Conservation (phyloP, 2,329 filamentous ascomycete genomes). For the Zymoseptoria passerinii region DNA sequence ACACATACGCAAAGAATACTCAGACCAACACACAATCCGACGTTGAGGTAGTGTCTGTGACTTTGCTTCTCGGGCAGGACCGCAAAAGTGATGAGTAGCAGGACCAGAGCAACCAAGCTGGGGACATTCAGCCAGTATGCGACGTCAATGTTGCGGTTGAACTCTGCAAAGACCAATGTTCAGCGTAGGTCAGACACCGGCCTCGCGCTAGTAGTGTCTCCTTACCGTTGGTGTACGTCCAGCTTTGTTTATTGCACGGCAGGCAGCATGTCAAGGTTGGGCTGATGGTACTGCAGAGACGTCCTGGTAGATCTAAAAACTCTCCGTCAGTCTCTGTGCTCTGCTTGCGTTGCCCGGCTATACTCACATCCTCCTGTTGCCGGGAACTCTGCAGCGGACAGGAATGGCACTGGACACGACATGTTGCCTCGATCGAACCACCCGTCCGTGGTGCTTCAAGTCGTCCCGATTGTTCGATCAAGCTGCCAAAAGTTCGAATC, state of each 20-base stretch:
- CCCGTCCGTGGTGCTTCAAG: not conserved
- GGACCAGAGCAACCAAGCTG: slow-evolving; percentile 60
- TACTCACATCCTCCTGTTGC: slow-evolving; percentile 58
- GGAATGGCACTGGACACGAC: slow-evolving; percentile 59
- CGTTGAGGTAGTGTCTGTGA: slow-evolving; percentile 69
- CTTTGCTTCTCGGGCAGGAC: slow-evolving; percentile 65
- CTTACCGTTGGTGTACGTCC: slow-evolving; percentile 49
- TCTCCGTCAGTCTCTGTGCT: not conserved
- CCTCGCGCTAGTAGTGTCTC: slow-evolving; percentile 46
- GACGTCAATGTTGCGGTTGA: slow-evolving; percentile 5
- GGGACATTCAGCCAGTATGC: slow-evolving; percentile 59
- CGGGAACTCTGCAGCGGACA: slow-evolving; percentile 53
- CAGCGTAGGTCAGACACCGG: slow-evolving; percentile 72
- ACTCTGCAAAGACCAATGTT: not conserved
- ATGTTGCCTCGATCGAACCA: slow-evolving; percentile 27
- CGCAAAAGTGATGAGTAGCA: slow-evolving; percentile 68
- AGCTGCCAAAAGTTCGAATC: slow-evolving; percentile 11
- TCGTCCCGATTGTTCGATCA: not conserved
- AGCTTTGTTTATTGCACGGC: slow-evolving; percentile 79
- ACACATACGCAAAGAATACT: slow-evolving; percentile 65
- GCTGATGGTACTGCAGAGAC: slow-evolving; percentile 46
- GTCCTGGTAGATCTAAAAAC: slow-evolving; percentile 33
- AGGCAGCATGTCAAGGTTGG: slow-evolving; percentile 62
- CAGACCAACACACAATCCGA: slow-evolving; percentile 77
- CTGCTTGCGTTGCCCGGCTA: not conserved